Evolutionary conservation across 2,329 filamentous ascomycete genomes (phyloP).

Genomic region (Aschersonia sp.): DNA sequence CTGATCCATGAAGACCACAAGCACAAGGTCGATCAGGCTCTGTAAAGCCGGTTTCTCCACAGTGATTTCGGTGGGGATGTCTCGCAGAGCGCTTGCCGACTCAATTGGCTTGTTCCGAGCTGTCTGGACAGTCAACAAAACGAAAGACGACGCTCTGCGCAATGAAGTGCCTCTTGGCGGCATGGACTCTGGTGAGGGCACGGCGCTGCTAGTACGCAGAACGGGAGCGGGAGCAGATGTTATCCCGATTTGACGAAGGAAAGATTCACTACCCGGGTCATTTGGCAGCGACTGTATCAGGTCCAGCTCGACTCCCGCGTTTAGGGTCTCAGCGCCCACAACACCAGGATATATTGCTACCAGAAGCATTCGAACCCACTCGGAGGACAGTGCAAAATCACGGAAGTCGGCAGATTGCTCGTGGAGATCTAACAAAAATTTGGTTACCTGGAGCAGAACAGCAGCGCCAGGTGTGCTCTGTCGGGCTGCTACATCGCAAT

Average conservation of each 20-base stretch:
- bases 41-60: constrained; percentile 51
- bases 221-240: constrained; percentile 51
- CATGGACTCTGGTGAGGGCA: constrained; percentile 30
- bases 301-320: constrained; percentile 73
- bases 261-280: constrained; percentile 75
- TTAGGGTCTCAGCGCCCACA: constrained; percentile 72
- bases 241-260: constrained; percentile 54
- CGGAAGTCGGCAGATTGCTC: constrained; percentile 61
- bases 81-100: too few relatives aligned
- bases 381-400: constrained; percentile 67
- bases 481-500: background rate
- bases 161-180: constrained; percentile 45
- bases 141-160: constrained; percentile 76
- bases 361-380: constrained; percentile 68
- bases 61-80: too few relatives aligned
- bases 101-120: background rate
- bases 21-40: constrained; percentile 60
- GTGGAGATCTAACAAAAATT: constrained; percentile 69
- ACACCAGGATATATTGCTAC: constrained; percentile 75
- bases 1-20: constrained; percentile 74
- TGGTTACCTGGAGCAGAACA: constrained; percentile 61
- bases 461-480: constrained; percentile 20
- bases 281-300: constrained; percentile 67
- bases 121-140: constrained; percentile 51
- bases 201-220: constrained; percentile 52